Base-by-base conservation (phyloP, 2,329 filamentous ascomycete species). In the Cordyceps javanica region DNA sequence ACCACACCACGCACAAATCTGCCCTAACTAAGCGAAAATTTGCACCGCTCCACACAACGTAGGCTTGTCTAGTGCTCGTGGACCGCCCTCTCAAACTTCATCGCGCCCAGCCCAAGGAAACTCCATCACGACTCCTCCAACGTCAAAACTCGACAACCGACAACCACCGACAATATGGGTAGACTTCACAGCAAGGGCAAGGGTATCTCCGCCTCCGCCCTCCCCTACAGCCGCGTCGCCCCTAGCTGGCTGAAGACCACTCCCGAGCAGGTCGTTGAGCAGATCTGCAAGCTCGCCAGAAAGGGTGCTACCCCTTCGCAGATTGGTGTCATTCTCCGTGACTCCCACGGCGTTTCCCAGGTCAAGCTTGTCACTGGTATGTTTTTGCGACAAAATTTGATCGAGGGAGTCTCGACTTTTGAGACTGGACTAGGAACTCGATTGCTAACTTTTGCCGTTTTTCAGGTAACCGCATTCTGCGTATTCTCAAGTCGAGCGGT, bases 121-220 rank as follows among this genome's bases (percentile, higher is more conserved):
- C 63, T 66, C 45, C 61, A 62, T 62, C 62, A 66, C 62, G 63
- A 68, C 66, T 59, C 62, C 61, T 59, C 63, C 62, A 65, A 64
- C 67, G 65, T 60, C 65, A 69, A 65, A 66, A 68, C 72, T 69
- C 68, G 66, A 71, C 69, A 70, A 71, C 59, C 68, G 66, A 71
- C 69, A 70, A 71, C 59, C 49, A 68, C 73, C 73, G 76, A 72
- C 78, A 89, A 78, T 68, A 96, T 96, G 91, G 91, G 92, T 88
- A 88, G 93, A 85, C 88, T 97, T 88, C 95, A 99, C 88, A 90
- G 85, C 86, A 96, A 97, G 74, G 93, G 94, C 83, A 97, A 97
- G 90, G 95, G 94, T 80, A 99, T 99, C 81, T 91, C 91, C 68
- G 80, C 90, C 81, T 96, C 91, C 64, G 91, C 94, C 72, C 81